These are phyloP conservation scores for Globisporangium cylindrosporum DNA, from an alignment of 352 stramenopile genomes.

Conservation along the genomic window DNA sequence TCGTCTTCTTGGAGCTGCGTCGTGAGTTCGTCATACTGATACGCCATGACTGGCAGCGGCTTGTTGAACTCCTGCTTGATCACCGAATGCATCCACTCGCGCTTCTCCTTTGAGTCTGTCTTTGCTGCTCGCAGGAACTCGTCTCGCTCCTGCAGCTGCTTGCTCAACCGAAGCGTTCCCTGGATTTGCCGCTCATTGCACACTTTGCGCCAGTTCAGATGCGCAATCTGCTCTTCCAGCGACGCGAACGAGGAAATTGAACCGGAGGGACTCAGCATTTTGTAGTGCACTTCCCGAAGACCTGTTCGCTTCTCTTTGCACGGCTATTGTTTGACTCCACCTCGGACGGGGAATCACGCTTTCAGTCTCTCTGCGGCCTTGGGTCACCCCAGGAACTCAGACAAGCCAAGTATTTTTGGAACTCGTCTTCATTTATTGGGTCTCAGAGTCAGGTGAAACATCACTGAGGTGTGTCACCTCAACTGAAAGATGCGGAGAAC, in stretches of 20 bases:
- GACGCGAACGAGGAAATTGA: constrained; percentile 39
- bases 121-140: constrained; percentile 53
- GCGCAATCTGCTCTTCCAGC: constrained; percentile 60
- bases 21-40: constrained; percentile 29
- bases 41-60: constrained; percentile 45
- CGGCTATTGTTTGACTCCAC: background rate
- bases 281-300: background rate
- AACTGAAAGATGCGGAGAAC: background rate
- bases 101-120: constrained; percentile 32
- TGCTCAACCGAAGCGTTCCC: constrained; percentile 47
- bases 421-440: constrained; percentile 4
- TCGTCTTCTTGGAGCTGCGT: constrained; percentile 25
- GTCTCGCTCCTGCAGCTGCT: constrained; percentile 63
- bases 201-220: constrained; percentile 70
- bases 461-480: background rate
- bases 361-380: background rate
- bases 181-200: constrained; percentile 75
- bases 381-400: background rate
- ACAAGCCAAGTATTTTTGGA: constrained; percentile 3
- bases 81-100: constrained; percentile 49
- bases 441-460: background rate
- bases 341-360: background rate
- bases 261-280: constrained; percentile 3
- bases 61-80: constrained; percentile 55
- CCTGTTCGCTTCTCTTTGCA: background rate